Evolutionary conservation across 2,329 filamentous ascomycete species (phyloP).

Genomic region (Rhytidhysteron rufulum): DNA sequence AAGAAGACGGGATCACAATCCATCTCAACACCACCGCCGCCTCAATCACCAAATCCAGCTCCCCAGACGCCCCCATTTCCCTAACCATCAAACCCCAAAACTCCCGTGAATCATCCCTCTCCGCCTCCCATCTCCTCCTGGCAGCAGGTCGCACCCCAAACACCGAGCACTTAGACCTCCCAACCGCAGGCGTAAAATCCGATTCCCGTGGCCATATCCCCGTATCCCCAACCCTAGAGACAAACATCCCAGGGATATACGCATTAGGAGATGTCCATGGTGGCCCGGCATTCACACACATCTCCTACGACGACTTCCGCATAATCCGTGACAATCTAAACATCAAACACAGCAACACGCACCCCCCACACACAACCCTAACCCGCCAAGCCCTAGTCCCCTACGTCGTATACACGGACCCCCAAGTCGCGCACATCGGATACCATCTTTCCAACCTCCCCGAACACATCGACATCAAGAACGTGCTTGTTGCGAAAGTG

Average conservation of each 20-base stretch:
- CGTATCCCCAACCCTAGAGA: slow-evolving; percentile 9
- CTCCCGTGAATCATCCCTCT: slow-evolving; percentile 4
- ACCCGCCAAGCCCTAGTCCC: slow-evolving; percentile 35
- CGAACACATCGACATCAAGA: neutral
- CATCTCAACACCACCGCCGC: slow-evolving; percentile 2
- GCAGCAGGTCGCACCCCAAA: slow-evolving; percentile 11
- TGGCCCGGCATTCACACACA: slow-evolving; percentile 53
- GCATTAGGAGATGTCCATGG: slow-evolving; percentile 53
- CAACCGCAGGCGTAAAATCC: slow-evolving; percentile 7
- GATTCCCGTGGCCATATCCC: slow-evolving; percentile 8
- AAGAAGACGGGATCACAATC: slow-evolving; percentile 9
- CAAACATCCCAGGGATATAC: slow-evolving; percentile 33
- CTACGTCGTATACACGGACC: slow-evolving; percentile 52
- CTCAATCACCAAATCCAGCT: slow-evolving; percentile 5
- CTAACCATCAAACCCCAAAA: slow-evolving; percentile 5
- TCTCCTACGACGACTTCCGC: slow-evolving; percentile 55
- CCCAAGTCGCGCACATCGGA: slow-evolving; percentile 52
- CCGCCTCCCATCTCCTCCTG: slow-evolving; percentile 8
- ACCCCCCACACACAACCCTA: slow-evolving; percentile 19
- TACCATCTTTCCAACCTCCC: slow-evolving; percentile 42
- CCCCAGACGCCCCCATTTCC: slow-evolving; percentile 6
- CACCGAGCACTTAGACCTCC: slow-evolving; percentile 7
- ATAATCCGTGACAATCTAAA: slow-evolving; percentile 48
- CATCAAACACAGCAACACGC: slow-evolving; percentile 17
- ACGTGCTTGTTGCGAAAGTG: slow-evolving; percentile 31